A percentile compares a stretch with the other conserved stretches of the same genome.
Evolutionary conservation across 805 yeast genomes (phyloP).

Genomic region (Teunomyces stri): DNA sequence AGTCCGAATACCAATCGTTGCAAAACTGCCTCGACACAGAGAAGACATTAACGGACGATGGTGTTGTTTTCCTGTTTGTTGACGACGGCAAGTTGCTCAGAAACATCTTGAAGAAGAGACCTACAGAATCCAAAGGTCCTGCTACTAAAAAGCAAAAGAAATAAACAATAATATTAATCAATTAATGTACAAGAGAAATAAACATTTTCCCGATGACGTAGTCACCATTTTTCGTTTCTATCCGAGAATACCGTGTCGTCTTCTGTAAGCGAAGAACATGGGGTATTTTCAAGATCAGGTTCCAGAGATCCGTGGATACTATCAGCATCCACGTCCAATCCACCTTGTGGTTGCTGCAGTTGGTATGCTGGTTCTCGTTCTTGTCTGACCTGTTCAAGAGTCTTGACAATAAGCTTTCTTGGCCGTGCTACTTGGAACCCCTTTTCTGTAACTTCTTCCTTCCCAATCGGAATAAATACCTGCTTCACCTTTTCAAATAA

Average conservation of each 20-base stretch:
- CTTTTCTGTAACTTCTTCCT: slow-evolving; percentile 4
- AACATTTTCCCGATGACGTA: neutral
- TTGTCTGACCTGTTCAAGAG: slow-evolving; percentile 3
- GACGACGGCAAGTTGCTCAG: slow-evolving; percentile 59
- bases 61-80: slow-evolving; percentile 39
- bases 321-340: neutral
- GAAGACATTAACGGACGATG: slow-evolving; percentile 21
- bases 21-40: slow-evolving; percentile 34
- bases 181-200: neutral
- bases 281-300: neutral
- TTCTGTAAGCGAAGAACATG: neutral
- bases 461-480: neutral
- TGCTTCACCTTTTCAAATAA: neutral
- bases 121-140: slow-evolving; percentile 5
- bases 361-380: neutral
- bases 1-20: slow-evolving; percentile 55
- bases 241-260: neutral
- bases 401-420: slow-evolving; percentile 28
- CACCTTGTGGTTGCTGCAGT: too few species aligned
- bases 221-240: neutral
- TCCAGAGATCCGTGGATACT: neutral
- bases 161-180: slow-evolving; percentile 3
- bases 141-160: slow-evolving; percentile 4
- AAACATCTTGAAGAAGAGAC: slow-evolving; percentile 53
- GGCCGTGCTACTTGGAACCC: slow-evolving; percentile 39